Base-by-base conservation (phyloP, 345 rosid genomes). In the Eucalyptus erythrocorys region DNA sequence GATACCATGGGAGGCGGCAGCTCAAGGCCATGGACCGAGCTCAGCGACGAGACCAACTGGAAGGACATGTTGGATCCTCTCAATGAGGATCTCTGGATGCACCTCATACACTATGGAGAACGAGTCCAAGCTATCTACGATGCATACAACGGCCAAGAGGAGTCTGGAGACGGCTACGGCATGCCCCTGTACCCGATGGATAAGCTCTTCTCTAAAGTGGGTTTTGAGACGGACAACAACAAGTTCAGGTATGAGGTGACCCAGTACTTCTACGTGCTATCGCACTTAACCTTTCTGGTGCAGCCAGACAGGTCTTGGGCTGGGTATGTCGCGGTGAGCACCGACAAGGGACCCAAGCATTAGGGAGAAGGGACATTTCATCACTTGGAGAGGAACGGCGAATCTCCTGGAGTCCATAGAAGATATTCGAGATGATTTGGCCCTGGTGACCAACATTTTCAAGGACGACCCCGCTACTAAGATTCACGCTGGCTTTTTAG, bases 351-450 rank as follows among this genome's bases (percentile, higher is more conserved):
- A 80, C 91, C 89, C 50, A 91, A 81, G 32, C 49, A 55, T 85
- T 95, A 21, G 97, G 97, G 84, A 91, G 98, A 89, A 93, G 99
- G 90, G 98, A 95, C 57, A 95, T 96, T 21, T 95, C 96, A 91
- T 97, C 21, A 93, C 92, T 76, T 96, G 98, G 99, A 94, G 98
- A 94, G 99, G 99, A 85, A 94, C 98, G 2, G 87, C 89, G 21
- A 91, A 89, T 89, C 89, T 92, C 8, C 82, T 95, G 30, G 99
- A 95, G 89, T 93, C 97, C 95, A 85, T 92, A 68, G 9, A 91
- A 48, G 97, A 95, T 90, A 86, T 94, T 5, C 86, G 91, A 22
- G 95, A 95, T 13, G 64, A 50, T 82, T 91, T 94, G 85, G 95
- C 93, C 45, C 37, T 93, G 16, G 94, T 93, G 15, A 48, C 88